Evolutionary conservation across 2,329 filamentous ascomycete genomes (phyloP).

Genomic region (Arthrocladium fulminans): DNA sequence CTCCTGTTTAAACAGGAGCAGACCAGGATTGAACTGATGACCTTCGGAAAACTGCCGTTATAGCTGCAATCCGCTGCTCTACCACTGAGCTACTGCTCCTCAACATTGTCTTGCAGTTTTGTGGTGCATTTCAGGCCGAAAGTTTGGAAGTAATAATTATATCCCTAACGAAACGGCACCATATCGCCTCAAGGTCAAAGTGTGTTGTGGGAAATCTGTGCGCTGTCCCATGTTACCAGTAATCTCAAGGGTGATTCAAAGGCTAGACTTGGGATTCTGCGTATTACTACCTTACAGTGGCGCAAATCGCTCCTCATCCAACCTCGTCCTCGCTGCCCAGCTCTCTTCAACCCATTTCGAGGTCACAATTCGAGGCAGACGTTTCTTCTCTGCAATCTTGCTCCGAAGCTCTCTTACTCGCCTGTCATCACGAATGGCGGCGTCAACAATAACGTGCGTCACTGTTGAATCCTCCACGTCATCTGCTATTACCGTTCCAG

Average conservation of each 20-base stretch:
- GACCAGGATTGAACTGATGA: slow-evolving; percentile 7
- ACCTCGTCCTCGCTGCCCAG: slow-evolving; percentile 66
- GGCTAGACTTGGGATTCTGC: too few species aligned
- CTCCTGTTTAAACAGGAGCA: not conserved
- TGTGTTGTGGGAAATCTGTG: too few species aligned
- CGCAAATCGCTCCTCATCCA: slow-evolving; percentile 63
- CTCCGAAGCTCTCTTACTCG: slow-evolving; percentile 32
- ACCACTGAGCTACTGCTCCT: slow-evolving; percentile 10
- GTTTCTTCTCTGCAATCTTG: slow-evolving; percentile 25
- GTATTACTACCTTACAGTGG: slow-evolving; percentile 8
- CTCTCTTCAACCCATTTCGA: slow-evolving; percentile 67
- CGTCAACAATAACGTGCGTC: slow-evolving; percentile 62
- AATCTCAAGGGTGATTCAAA: too few species aligned
- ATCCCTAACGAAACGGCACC: not conserved
- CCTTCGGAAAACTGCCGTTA: slow-evolving; percentile 7
- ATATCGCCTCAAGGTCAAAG: too few species aligned
- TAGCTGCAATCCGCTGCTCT: slow-evolving; percentile 10
- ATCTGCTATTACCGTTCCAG: slow-evolving; percentile 51
- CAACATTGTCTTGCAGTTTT: too few species aligned
- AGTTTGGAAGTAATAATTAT: too few species aligned
- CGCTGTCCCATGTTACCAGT: too few species aligned
- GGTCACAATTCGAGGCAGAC: slow-evolving; percentile 60
- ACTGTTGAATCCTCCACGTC: slow-evolving; percentile 44
- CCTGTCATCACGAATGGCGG: slow-evolving; percentile 26
- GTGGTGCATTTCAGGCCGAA: not conserved